A percentile compares a stretch with the other conserved stretches of the same genome.
phyloP scores from a whole-genome alignment of 345 rosid species.

The Reutealis trisperma region DNA sequence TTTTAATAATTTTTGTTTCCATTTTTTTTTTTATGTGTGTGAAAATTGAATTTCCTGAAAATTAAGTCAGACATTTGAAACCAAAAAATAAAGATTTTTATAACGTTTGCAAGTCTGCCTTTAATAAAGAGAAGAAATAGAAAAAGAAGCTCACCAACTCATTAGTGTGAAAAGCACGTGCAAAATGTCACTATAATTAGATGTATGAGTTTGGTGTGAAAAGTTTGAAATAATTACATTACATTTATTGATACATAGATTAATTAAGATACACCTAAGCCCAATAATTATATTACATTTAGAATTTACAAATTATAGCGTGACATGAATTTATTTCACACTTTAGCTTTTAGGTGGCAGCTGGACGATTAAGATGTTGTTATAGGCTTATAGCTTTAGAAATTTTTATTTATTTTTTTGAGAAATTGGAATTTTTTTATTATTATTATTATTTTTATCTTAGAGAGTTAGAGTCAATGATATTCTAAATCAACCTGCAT shows the following conservation, averaged over 20 bases:
- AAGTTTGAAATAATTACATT: background rate
- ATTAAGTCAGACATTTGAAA: slow-evolving; percentile 5
- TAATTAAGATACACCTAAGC: too few relatives aligned
- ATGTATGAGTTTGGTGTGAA: background rate
- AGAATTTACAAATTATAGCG: too few relatives aligned
- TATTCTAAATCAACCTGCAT: too few relatives aligned
- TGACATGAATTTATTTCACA: too few relatives aligned
- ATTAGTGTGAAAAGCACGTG: background rate
- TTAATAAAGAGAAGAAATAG: background rate
- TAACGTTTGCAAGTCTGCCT: background rate
- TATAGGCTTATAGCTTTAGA: too few relatives aligned
- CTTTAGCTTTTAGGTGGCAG: background rate
- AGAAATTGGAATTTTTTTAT: too few relatives aligned
- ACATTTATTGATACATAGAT: too few relatives aligned
- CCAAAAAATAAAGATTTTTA: background rate
- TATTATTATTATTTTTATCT: too few relatives aligned
- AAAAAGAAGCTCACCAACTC: background rate
- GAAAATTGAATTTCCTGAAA: background rate
- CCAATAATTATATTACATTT: too few relatives aligned
- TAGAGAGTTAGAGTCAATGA: too few relatives aligned
- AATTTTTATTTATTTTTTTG: too few relatives aligned
- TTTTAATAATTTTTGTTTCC: background rate
- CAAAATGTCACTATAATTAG: background rate
- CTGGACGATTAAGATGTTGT: too few relatives aligned
- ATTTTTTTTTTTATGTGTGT: background rate